Percentiles rank a stretch among this genome's conserved stretches.
phyloP scores from a whole-genome alignment of 352 stramenopile genomes.

The Plasmopara muralis region DNA sequence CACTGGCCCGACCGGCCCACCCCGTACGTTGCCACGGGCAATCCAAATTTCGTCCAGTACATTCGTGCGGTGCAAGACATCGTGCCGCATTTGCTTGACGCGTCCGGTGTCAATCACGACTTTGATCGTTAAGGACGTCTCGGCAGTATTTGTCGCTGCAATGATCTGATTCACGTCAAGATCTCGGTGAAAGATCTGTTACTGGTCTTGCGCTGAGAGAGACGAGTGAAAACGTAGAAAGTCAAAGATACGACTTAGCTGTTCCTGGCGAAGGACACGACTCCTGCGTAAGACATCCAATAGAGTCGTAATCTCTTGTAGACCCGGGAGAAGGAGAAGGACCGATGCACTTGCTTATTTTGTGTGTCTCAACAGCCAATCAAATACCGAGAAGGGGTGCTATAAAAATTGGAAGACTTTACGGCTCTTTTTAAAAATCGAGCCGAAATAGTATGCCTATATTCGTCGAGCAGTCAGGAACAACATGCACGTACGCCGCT shows the following conservation, averaged over 20 bases:
- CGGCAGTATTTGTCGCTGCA: conserved; percentile 95
- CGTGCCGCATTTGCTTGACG: conserved; percentile 87
- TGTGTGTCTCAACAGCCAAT: no score
- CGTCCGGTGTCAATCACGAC: conserved; percentile 95
- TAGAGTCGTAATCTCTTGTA: conserved; percentile 90
- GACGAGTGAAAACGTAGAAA: conserved; percentile 90
- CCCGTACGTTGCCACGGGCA: conserved; percentile 85
- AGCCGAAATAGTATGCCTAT: no score
- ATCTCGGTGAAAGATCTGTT: conserved; percentile 84
- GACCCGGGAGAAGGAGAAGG: conserved; percentile 93
- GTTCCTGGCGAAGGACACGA: conserved; percentile 39
- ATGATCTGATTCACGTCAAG: conserved; percentile 87
- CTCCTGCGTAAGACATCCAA: conserved; percentile 60
- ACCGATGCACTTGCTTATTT: conserved; percentile 82
- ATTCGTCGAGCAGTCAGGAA: no score
- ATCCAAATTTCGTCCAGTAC: conserved; percentile 86
- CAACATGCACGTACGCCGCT: no score
- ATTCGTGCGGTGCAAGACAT: conserved; percentile 82
- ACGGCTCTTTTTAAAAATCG: no score
- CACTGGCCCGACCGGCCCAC: conserved; percentile 89
- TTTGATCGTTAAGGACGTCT: conserved; percentile 94
- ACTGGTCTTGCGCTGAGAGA: conserved; percentile 90
- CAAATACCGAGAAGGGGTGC: no score
- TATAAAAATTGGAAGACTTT: no score
- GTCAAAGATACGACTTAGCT: conserved; percentile 35